These are phyloP conservation scores for Teratosphaeria nubilosa DNA, from an alignment of 2,329 filamentous ascomycete genomes.

Conservation along the genomic window DNA sequence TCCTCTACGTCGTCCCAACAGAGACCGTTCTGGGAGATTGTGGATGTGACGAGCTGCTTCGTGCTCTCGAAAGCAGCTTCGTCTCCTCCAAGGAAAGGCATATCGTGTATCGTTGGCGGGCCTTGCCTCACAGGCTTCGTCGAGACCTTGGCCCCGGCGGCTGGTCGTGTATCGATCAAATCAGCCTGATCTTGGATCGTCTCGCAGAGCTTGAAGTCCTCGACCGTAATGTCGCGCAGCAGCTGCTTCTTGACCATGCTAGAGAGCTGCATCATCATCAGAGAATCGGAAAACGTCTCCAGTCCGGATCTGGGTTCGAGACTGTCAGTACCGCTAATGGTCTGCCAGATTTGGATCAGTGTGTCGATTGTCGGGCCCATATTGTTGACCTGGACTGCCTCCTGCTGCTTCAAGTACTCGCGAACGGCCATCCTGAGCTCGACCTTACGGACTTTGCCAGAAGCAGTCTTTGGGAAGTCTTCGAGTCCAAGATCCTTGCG, in stretches of 20 bases:
- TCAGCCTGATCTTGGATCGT: constrained; percentile 22
- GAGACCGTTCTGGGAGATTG: constrained; percentile 17
- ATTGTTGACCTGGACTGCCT: constrained; percentile 15
- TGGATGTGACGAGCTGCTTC: constrained; percentile 13
- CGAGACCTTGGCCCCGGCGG: constrained; percentile 4
- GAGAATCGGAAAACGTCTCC: constrained; percentile 22
- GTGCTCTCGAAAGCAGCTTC: constrained; percentile 15
- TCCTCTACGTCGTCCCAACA: constrained; percentile 26
- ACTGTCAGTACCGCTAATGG: constrained; percentile 20
- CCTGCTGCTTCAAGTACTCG: constrained; percentile 18
- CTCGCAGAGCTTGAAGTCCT: constrained; percentile 24
- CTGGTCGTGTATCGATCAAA: constrained; percentile 19
- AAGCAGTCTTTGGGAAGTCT: constrained; percentile 32
- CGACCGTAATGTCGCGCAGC: constrained; percentile 22
- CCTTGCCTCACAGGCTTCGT: constrained; percentile 15
- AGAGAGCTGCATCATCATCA: constrained; percentile 28
- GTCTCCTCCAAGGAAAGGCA: constrained; percentile 20
- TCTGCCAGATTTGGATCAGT: constrained; percentile 22
- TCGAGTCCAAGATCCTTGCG: constrained; percentile 30
- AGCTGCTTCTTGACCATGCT: constrained; percentile 24
- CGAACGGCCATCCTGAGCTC: constrained; percentile 23
- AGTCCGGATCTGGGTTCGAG: constrained; percentile 15
- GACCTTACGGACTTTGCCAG: constrained; percentile 38
- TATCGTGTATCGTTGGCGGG: constrained; percentile 20
- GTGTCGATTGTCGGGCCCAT: constrained; percentile 20